phyloP scores from a whole-genome alignment of 192 early-diverging fungal species.

The Coemansia sp. region DNA sequence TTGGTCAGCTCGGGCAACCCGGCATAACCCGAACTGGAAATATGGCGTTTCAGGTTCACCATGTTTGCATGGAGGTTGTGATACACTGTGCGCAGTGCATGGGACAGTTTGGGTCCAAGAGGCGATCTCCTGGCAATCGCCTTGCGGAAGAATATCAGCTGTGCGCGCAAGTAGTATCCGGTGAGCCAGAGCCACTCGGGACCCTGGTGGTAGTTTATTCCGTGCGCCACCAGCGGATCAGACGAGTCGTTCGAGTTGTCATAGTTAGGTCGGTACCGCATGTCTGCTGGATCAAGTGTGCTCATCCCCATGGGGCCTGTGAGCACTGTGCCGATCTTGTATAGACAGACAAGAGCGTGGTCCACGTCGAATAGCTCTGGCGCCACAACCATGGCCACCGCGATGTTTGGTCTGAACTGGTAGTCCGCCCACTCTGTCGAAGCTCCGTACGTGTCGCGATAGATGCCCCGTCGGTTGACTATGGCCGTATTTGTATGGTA shows the following conservation, averaged over 20 bases:
- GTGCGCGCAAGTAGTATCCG: constrained; percentile 88
- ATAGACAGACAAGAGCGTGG: constrained; percentile 72
- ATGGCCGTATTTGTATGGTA: constrained; percentile 60
- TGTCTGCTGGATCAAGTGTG: constrained; percentile 92
- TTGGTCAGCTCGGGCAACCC: constrained; percentile 99
- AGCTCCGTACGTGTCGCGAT: constrained; percentile 84
- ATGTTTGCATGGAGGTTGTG: constrained; percentile 77
- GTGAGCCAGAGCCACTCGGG: constrained; percentile 97
- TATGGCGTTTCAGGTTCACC: constrained; percentile 55
- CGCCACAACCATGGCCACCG: constrained; percentile 89
- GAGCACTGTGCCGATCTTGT: constrained; percentile 66
- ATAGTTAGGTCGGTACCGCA: constrained; percentile 91
- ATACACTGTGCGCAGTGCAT: constrained; percentile 66
- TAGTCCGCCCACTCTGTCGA: constrained; percentile 78
- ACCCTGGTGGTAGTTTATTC: constrained; percentile 98
- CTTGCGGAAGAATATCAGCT: constrained; percentile 64
- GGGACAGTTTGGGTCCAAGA: constrained; percentile 8
- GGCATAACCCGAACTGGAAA: constrained; percentile 73
- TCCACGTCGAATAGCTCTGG: constrained; percentile 86
- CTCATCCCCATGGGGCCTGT: constrained; percentile 90
- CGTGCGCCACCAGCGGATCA: constrained; percentile 87
- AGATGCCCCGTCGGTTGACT: constrained; percentile 88
- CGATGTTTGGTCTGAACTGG: constrained; percentile 91
- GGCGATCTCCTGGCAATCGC: constrained; percentile 11
- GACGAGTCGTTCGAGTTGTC: constrained; percentile 87